A percentile compares a stretch with the other conserved stretches of the same genome.
These are phyloP conservation scores for Helminthosporium solani DNA, from an alignment of 2,329 filamentous ascomycete species.

Conservation along the genomic window DNA sequence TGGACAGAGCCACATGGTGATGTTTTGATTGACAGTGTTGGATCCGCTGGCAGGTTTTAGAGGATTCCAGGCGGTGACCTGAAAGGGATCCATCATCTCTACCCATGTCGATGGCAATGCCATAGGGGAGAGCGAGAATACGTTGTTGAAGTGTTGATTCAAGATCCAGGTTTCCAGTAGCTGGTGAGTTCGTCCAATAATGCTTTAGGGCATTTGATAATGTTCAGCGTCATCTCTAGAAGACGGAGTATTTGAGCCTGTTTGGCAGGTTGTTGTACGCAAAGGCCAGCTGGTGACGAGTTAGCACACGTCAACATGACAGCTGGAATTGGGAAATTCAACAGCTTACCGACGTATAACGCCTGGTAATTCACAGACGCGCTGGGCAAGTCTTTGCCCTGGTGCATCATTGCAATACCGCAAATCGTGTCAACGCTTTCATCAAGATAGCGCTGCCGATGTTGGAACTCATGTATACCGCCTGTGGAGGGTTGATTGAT, in stretches of 20 bases:
- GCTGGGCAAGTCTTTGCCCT: constrained; percentile 26
- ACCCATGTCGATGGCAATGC: background rate
- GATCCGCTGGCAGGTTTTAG: too few species aligned
- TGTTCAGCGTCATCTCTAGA: constrained; percentile 29
- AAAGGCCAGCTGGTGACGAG: constrained; percentile 27
- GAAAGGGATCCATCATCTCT: background rate
- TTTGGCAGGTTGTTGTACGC: constrained; percentile 30
- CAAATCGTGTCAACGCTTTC: constrained; percentile 53
- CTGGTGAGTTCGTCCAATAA: constrained; percentile 30
- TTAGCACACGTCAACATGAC: background rate
- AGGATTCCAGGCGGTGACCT: too few species aligned
- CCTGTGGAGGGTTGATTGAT: constrained; percentile 55
- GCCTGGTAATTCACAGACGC: constrained; percentile 32
- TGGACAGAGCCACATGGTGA: background rate
- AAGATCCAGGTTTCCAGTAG: constrained; percentile 29
- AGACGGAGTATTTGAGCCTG: constrained; percentile 27
- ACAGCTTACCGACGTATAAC: constrained; percentile 31
- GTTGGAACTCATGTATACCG: constrained; percentile 51
- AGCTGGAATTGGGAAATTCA: background rate
- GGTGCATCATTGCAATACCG: constrained; percentile 50
- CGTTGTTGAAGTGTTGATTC: constrained; percentile 2
- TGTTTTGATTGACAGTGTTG: background rate
- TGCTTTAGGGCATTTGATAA: constrained; percentile 33
- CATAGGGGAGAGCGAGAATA: background rate
- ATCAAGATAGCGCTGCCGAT: constrained; percentile 47